A percentile compares a stretch with the other conserved stretches of the same genome.
Conservation (phyloP, 2,329 filamentous ascomycete species). For the Fusarium longipes region DNA sequence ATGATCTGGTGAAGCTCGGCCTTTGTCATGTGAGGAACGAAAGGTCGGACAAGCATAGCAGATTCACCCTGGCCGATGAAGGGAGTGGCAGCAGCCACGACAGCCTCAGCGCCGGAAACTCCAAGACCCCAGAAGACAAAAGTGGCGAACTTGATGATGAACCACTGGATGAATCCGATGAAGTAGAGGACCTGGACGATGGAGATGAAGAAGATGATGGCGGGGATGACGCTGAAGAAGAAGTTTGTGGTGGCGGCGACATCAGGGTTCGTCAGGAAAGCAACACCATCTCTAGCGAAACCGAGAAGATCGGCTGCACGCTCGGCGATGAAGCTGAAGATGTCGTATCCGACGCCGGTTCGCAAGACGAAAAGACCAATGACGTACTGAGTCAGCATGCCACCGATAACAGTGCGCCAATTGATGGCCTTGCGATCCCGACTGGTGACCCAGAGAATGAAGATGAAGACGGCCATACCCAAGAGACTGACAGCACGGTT, state of each 20-base stretch:
- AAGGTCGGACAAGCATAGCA: conserved; percentile 90
- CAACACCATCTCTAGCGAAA: conserved; percentile 78
- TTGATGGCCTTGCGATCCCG: conserved; percentile 71
- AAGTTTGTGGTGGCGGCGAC: conserved; percentile 72
- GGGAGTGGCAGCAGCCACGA: conserved; percentile 90
- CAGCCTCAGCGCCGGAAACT: conserved; percentile 91
- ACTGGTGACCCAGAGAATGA: conserved; percentile 76
- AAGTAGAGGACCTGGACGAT: conserved; percentile 90
- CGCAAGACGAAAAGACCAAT: conserved; percentile 89
- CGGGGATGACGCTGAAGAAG: conserved; percentile 82
- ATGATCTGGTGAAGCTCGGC: conserved; percentile 94
- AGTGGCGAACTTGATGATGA: conserved; percentile 84
- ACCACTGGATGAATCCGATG: conserved; percentile 86
- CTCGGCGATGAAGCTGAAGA: conserved; percentile 87
- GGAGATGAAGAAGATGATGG: conserved; percentile 96
- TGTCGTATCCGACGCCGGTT: conserved; percentile 83
- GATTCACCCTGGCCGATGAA: conserved; percentile 96
- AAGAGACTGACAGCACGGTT: conserved; percentile 86
- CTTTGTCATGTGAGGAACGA: conserved; percentile 84
- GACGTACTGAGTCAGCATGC: conserved; percentile 89
- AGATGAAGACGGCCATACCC: conserved; percentile 78
- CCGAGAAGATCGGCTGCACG: conserved; percentile 79
- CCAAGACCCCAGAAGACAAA: conserved; percentile 93
- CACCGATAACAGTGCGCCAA: conserved; percentile 86
- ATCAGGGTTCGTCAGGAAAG: conserved; percentile 67